These are phyloP conservation scores for Ascochyta clinopodiicola DNA, from an alignment of 2,329 filamentous ascomycete species.

Conservation along the genomic window DNA sequence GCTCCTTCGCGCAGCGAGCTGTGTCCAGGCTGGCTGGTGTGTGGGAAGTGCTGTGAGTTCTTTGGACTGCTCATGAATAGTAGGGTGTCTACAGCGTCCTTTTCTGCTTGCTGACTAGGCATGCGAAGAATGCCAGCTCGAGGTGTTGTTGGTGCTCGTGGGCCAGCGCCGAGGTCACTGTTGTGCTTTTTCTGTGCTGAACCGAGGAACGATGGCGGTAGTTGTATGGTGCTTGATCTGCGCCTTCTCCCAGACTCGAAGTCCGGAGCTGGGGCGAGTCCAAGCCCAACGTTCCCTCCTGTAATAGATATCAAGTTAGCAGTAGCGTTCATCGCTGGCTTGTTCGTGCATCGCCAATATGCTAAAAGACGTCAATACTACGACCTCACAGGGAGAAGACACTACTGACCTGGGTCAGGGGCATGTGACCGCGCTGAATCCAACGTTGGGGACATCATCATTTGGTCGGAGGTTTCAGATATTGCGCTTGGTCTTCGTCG, in stretches of 20 bases:
- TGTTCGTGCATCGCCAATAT: slow-evolving; percentile 37
- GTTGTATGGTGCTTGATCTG: slow-evolving; percentile 42
- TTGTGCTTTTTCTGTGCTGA: slow-evolving; percentile 41
- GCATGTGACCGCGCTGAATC: slow-evolving; percentile 33
- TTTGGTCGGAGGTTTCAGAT: slow-evolving; percentile 46
- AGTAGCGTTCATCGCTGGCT: slow-evolving; percentile 36
- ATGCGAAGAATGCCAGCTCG: slow-evolving; percentile 66
- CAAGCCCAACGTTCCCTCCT: slow-evolving; percentile 27
- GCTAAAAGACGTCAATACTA: slow-evolving; percentile 22
- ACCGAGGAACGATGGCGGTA: slow-evolving; percentile 41
- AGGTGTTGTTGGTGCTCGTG: slow-evolving; percentile 41
- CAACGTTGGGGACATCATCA: slow-evolving; percentile 43
- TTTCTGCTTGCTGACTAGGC: slow-evolving; percentile 73
- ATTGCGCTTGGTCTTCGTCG: slow-evolving; percentile 45
- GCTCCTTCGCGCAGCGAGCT: slow-evolving; percentile 41
- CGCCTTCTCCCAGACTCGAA: slow-evolving; percentile 44
- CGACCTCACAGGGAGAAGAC: neutral
- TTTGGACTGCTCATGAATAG: slow-evolving; percentile 83
- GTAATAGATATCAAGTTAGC: slow-evolving; percentile 39
- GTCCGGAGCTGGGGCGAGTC: slow-evolving; percentile 44
- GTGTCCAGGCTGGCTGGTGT: slow-evolving; percentile 34
- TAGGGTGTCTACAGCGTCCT: slow-evolving; percentile 80
- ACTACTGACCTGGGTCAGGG: slow-evolving; percentile 33
- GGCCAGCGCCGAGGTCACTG: slow-evolving; percentile 37
- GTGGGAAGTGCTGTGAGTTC: slow-evolving; percentile 59